These are phyloP conservation scores for Artemisia argyi DNA, from an alignment of 129 eudicot genomes.

Conservation along the genomic window DNA sequence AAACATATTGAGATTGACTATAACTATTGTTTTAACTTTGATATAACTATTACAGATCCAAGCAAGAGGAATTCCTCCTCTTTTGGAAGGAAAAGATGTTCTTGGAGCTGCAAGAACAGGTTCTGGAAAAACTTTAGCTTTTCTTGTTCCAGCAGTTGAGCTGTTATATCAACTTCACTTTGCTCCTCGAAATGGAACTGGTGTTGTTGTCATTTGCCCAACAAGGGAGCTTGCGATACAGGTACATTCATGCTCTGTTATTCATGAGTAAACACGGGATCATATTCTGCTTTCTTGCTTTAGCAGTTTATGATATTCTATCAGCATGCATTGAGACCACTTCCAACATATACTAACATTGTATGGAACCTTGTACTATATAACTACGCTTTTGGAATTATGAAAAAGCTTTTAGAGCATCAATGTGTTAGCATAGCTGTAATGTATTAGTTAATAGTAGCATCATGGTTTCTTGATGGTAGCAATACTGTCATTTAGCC, in stretches of 20 bases:
- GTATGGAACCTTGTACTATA: no score
- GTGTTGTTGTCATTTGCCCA: conserved; percentile 82
- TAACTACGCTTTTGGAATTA: no score
- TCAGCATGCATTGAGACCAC: background rate
- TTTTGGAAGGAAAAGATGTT: conserved; percentile 83
- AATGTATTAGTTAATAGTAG: no score
- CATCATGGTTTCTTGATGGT: no score
- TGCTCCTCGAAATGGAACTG: conserved; percentile 88
- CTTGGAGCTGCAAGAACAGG: conserved; percentile 97
- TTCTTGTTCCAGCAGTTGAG: conserved; percentile 87
- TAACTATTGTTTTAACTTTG: background rate
- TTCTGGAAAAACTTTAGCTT: conserved; percentile 93
- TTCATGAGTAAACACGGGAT: no score
- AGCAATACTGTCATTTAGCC: no score
- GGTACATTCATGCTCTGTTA: conserved; percentile 30
- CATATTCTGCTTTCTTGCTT: no score
- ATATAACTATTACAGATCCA: conserved; percentile 53
- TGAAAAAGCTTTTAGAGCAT: no score
- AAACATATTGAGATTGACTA: background rate
- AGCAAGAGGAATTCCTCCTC: conserved; percentile 79
- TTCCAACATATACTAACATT: no score
- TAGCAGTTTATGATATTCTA: background rate
- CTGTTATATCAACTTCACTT: conserved; percentile 52
- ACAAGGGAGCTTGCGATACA: conserved; percentile 97
- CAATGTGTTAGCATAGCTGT: no score